Evolutionary conservation across 306 rosid species (phyloP).

Genomic region (Cicer yamashitae): DNA sequence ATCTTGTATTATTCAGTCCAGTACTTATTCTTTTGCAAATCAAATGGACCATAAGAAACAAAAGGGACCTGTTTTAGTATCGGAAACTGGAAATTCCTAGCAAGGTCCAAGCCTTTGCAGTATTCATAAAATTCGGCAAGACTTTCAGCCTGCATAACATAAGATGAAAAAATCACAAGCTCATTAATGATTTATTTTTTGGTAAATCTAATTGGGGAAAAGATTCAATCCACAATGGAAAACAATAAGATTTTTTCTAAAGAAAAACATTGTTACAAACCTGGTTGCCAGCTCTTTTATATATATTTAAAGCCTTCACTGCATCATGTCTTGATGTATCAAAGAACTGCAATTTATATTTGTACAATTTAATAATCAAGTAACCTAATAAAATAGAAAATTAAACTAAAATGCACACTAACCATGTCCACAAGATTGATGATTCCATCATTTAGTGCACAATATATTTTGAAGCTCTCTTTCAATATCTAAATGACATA

Average conservation of each 20-base stretch:
- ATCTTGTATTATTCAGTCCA: background rate
- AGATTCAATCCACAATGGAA: constrained; percentile 5
- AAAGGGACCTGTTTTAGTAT: constrained; percentile 79
- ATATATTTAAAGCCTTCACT: constrained; percentile 82
- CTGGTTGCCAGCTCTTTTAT: constrained; percentile 97
- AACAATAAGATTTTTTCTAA: background rate
- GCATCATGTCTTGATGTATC: constrained; percentile 95
- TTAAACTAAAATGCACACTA: constrained; percentile 47
- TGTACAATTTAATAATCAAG: constrained; percentile 6
- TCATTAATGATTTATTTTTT: background rate
- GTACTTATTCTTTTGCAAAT: background rate
- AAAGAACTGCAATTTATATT: constrained; percentile 71
- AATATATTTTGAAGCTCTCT: constrained; percentile 97
- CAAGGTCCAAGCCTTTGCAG: constrained; percentile 92
- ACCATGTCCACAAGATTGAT: constrained; percentile 98
- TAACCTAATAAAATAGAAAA: background rate
- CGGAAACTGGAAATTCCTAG: constrained; percentile 95
- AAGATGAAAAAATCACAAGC: constrained; percentile 30
- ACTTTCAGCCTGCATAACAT: constrained; percentile 67
- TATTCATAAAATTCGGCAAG: constrained; percentile 91
- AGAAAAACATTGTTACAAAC: constrained; percentile 46
- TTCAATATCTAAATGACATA: constrained; percentile 71
- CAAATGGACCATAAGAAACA: background rate
- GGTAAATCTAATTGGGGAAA: constrained; percentile 14
- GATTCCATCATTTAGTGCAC: constrained; percentile 95